Evolutionary conservation across 1,284 basidiomycete species (phyloP), one percentile per base, ranked within the genome.

Genomic region (Ustilago sp.): DNA sequence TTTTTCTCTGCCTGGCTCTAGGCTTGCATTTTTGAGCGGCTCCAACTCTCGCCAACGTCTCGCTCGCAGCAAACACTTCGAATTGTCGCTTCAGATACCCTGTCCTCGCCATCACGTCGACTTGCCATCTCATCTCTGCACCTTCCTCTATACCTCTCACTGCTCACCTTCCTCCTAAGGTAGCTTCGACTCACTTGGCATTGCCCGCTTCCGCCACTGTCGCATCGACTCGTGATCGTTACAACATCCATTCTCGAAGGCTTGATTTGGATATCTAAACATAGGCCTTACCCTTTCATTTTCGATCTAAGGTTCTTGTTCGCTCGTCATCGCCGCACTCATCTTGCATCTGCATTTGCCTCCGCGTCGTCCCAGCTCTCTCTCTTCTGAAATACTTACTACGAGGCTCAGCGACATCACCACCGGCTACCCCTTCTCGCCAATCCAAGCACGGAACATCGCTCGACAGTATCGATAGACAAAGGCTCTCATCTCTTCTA

Each of bases 51-150:
- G 48, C 48, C 48, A 34, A 50, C 28, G 48, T 50, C 48, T 28
- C 39, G 48, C 31, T 50, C 48, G 48, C 48, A 50, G 28, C 48
- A 50, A 32, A n/a, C 48, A 50, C 9, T 50, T 50, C 48, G 48
- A 50, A 50, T 13, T 32, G 48, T 50, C 48, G 48, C 48, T 50
- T 50, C 48, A 31, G 28, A 50, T 50, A 31, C 31, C 31, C 28
- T 50, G 48, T 28, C 15, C 15, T 32, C 48, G n/a, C 48, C 31
- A 50, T 32, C 48, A 48, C n/a, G 6, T 19, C 28, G 2, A 4
- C 28, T 13, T 31, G 28, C 28, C 48, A 38, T 59, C 57, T 35
- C 57, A 48, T 17, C 57, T 23, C 28, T 32, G 34, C 35, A 19
- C n/a, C 43, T 45, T 19, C 11, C 28, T 13, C 31, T 50, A 17